Percentiles rank a stretch among this genome's conserved stretches.
phyloP scores from a whole-genome alignment of 2,329 filamentous ascomycete species.

The Talaromyces sp. region DNA sequence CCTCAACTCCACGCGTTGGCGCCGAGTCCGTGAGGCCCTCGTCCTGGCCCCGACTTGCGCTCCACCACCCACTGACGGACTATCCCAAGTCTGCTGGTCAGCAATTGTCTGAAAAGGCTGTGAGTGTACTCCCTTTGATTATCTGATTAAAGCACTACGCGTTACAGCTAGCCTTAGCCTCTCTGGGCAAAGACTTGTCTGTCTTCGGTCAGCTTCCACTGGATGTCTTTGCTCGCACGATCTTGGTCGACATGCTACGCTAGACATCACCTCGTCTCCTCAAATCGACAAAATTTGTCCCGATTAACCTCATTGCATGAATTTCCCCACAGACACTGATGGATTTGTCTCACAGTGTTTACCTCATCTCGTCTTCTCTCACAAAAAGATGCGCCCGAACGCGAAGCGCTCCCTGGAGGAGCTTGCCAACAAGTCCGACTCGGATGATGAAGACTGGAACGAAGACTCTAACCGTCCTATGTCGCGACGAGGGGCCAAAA shows the following conservation, averaged over 20 bases:
- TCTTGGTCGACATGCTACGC: background rate
- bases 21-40: constrained; percentile 22
- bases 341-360: background rate
- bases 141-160: background rate
- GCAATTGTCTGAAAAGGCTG: constrained; percentile 18
- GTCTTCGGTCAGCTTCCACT: constrained; percentile 15
- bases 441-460: constrained; percentile 49
- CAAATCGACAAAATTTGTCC: background rate
- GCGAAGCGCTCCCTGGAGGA: constrained; percentile 48
- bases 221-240: constrained; percentile 3
- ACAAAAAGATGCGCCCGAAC: constrained; percentile 34
- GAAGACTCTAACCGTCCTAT: constrained; percentile 36
- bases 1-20: constrained; percentile 20
- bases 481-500: constrained; percentile 29
- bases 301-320: background rate
- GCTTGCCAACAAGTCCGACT: constrained; percentile 47
- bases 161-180: constrained; percentile 5
- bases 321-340: background rate
- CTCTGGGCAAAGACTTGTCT: constrained; percentile 13
- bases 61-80: constrained; percentile 21
- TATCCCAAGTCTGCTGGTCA: constrained; percentile 15
- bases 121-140: background rate
- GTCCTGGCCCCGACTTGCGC: constrained; percentile 20
- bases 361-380: background rate
- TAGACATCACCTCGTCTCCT: background rate